A percentile compares a stretch with the other conserved stretches of the same genome.
Evolutionary conservation across 139 green algal species (phyloP).

Genomic region (Chlamydomonas sp.): DNA sequence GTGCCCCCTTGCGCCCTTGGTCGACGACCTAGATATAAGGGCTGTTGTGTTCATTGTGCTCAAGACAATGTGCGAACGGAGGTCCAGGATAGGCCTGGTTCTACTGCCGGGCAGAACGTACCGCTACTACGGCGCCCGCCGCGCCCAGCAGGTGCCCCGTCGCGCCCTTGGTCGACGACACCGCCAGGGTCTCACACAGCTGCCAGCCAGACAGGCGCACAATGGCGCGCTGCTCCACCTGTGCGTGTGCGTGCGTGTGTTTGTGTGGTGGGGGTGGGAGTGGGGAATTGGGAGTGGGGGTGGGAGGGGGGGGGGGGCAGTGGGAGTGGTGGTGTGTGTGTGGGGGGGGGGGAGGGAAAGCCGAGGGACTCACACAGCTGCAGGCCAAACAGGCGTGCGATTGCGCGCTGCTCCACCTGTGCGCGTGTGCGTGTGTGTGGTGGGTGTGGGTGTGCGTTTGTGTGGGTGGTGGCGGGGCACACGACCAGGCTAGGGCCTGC

Average conservation of each 20-base stretch:
- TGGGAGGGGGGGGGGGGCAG: no score
- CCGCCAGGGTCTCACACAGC: conserved; percentile 21
- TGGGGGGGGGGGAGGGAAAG: no score
- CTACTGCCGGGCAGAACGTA: no score
- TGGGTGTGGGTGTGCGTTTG: neutral
- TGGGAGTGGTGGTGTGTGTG: no score
- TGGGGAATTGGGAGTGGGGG: neutral
- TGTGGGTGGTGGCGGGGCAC: neutral
- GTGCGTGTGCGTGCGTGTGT: no score
- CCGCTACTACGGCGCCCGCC: no score
- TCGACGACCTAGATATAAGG: no score
- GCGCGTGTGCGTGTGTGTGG: no score
- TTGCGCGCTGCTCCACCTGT: conserved; percentile 62
- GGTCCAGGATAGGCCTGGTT: no score
- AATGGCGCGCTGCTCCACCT: conserved; percentile 68
- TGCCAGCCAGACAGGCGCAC: conserved; percentile 50
- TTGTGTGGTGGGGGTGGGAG: neutral
- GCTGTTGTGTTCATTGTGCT: no score
- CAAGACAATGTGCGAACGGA: no score
- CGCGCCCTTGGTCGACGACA: conserved; percentile 83
- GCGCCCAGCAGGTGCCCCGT: conserved; percentile 91
- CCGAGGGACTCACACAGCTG: conserved; percentile 17
- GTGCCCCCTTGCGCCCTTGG: conserved; percentile 86
- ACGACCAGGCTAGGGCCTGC: no score
- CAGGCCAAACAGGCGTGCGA: conserved; percentile 60